These are phyloP conservation scores for Nicotiana otophora DNA, from an alignment of 257 asterid genomes.

Conservation along the genomic window DNA sequence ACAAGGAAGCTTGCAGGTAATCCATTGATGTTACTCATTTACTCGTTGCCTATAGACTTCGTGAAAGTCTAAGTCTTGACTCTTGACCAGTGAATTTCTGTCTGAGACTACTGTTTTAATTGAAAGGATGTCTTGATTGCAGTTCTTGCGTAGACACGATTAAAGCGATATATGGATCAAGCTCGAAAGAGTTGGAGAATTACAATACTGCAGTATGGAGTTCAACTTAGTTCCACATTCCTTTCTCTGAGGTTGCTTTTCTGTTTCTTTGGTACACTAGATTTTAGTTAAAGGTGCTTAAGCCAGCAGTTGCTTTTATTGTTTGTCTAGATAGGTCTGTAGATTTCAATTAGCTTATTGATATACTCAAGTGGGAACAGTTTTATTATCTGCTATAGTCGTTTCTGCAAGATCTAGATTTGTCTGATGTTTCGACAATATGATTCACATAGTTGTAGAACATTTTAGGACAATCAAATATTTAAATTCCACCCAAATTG, in stretches of 20 bases:
- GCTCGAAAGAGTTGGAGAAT: slow-evolving; percentile 59
- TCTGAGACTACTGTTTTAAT: not conserved
- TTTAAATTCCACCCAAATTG: not conserved
- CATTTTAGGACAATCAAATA: not conserved
- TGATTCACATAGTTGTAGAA: not conserved
- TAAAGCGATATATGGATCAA: slow-evolving; percentile 61
- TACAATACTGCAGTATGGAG: slow-evolving; percentile 66
- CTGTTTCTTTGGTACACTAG: not conserved
- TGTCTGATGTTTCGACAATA: not conserved
- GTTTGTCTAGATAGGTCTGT: not conserved
- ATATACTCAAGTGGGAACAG: not conserved
- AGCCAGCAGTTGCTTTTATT: not conserved
- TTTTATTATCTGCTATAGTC: not conserved
- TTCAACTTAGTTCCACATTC: not conserved
- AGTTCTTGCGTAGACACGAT: slow-evolving; percentile 83
- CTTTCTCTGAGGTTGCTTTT: not conserved
- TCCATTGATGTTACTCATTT: not conserved
- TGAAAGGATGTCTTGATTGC: slow-evolving; percentile 14
- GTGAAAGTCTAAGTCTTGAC: not conserved
- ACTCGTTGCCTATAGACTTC: not conserved
- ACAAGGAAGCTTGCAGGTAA: slow-evolving; percentile 97
- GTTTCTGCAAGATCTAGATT: not conserved
- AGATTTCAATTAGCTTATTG: not conserved
- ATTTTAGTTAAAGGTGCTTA: not conserved
- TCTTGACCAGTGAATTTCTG: not conserved